A percentile compares a stretch with the other conserved stretches of the same genome.
Evolutionary conservation across 306 rosid genomes (phyloP).

Genomic region (Comarum palustre): DNA sequence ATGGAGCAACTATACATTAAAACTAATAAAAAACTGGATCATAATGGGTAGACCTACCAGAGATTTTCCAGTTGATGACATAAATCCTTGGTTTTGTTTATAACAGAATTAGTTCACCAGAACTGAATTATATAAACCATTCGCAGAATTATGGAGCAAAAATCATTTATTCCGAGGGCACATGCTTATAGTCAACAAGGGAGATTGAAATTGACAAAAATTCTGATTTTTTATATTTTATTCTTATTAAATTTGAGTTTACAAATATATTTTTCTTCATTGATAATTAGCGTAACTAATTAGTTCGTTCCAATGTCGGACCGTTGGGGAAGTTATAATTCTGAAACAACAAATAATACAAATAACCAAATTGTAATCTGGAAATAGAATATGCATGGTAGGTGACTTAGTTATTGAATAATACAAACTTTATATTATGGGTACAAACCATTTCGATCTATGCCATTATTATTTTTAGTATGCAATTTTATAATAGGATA

Average conservation of each 20-base stretch:
- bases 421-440: not conserved
- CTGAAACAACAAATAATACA: conserved; percentile 11
- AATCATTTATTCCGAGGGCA: conserved; percentile 20
- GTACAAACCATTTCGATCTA: not conserved
- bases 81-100: not conserved
- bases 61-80: conserved; percentile 20
- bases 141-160: conserved; percentile 20
- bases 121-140: conserved; percentile 20
- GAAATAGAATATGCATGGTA: conserved; percentile 5
- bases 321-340: conserved; percentile 16
- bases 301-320: conserved; percentile 32
- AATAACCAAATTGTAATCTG: not conserved
- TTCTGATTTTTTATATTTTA: conserved; percentile 42
- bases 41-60: conserved; percentile 24
- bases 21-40: conserved; percentile 23
- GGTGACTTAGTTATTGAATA: not conserved
- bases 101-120: conserved; percentile 5
- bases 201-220: conserved; percentile 57
- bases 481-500: not conserved
- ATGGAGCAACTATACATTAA: not conserved
- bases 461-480: not conserved
- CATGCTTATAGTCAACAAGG: conserved; percentile 51
- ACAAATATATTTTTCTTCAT: conserved; percentile 4
- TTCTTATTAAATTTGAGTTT: conserved; percentile 21
- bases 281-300: conserved; percentile 26